Evolutionary conservation across 108 stramenopile species (phyloP).

Genomic region (Stephanodiscus minutulus): DNA sequence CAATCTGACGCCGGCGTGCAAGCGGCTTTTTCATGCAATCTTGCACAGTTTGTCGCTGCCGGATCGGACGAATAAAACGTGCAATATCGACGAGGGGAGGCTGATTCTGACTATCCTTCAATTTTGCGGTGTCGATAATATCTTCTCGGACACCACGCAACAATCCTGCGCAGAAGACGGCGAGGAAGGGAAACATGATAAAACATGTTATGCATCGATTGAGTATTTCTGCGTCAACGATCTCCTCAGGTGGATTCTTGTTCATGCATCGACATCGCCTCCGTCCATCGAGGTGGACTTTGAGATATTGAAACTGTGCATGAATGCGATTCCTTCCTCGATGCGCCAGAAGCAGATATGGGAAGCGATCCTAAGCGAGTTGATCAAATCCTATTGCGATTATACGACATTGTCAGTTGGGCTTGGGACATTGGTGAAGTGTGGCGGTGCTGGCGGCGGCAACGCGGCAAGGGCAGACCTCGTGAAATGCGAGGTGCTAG

Average conservation of each 20-base stretch:
- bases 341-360: constrained; percentile 51
- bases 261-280: constrained; percentile 55
- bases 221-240: constrained; percentile 73
- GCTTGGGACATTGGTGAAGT: constrained; percentile 29
- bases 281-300: constrained; percentile 45
- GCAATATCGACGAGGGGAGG: constrained; percentile 32
- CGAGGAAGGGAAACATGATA: neutral
- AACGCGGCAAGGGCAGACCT: constrained; percentile 18
- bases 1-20: constrained; percentile 26
- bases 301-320: constrained; percentile 44
- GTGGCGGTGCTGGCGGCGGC: neutral
- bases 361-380: constrained; percentile 65
- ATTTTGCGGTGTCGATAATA: constrained; percentile 23
- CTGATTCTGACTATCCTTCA: constrained; percentile 34
- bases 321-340: constrained; percentile 33
- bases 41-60: constrained; percentile 4
- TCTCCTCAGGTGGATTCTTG: constrained; percentile 71
- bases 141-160: constrained; percentile 19
- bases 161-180: neutral
- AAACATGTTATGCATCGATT: constrained; percentile 23
- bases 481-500: constrained; percentile 51
- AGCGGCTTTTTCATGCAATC: constrained; percentile 28
- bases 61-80: constrained; percentile 28
- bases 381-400: constrained; percentile 65
- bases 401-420: constrained; percentile 49